Evolutionary conservation across 352 stramenopile species (phyloP).

Genomic region (Globisporangium polare): DNA sequence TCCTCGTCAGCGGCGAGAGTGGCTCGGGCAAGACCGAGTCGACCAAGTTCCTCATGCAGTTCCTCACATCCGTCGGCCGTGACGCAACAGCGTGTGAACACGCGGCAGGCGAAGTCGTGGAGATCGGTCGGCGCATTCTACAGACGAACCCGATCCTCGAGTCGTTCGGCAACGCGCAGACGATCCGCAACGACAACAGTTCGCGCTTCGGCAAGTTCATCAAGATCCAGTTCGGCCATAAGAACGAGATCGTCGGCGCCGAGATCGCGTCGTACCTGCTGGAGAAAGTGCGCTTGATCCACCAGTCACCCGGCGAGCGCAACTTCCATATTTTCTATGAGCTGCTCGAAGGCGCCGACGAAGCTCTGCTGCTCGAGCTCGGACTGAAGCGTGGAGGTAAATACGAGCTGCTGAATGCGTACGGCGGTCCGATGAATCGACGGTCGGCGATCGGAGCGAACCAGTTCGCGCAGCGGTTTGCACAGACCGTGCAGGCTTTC

Average conservation of each 20-base stretch:
- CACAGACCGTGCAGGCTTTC: slow-evolving; percentile 70
- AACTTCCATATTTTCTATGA: slow-evolving; percentile 98
- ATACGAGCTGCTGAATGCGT: slow-evolving; percentile 89
- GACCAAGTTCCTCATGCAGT: slow-evolving; percentile 96
- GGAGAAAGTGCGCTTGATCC: slow-evolving; percentile 95
- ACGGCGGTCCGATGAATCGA: slow-evolving; percentile 41
- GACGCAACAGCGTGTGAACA: slow-evolving; percentile 19
- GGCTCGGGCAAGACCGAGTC: slow-evolving; percentile 94
- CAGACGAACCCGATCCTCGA: slow-evolving; percentile 97
- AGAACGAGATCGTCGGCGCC: slow-evolving; percentile 86
- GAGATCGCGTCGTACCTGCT: slow-evolving; percentile 96
- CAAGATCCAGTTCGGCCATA: slow-evolving; percentile 88
- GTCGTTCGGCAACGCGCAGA: slow-evolving; percentile 96
- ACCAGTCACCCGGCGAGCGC: slow-evolving; percentile 89
- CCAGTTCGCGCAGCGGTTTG: slow-evolving; percentile 60
- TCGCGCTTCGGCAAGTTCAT: slow-evolving; percentile 96
- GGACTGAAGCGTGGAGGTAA: slow-evolving; percentile 55
- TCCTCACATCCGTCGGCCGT: slow-evolving; percentile 88
- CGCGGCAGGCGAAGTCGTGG: slow-evolving; percentile 39
- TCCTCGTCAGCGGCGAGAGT: slow-evolving; percentile 46
- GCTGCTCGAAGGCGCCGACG: slow-evolving; percentile 79
- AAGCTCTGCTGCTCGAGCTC: slow-evolving; percentile 59
- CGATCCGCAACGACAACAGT: slow-evolving; percentile 96
- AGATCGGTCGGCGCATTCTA: slow-evolving; percentile 87
- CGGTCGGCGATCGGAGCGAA: slow-evolving; percentile 26